phyloP scores from a whole-genome alignment of 2,329 filamentous ascomycete genomes.

The Cytospora piceae region DNA sequence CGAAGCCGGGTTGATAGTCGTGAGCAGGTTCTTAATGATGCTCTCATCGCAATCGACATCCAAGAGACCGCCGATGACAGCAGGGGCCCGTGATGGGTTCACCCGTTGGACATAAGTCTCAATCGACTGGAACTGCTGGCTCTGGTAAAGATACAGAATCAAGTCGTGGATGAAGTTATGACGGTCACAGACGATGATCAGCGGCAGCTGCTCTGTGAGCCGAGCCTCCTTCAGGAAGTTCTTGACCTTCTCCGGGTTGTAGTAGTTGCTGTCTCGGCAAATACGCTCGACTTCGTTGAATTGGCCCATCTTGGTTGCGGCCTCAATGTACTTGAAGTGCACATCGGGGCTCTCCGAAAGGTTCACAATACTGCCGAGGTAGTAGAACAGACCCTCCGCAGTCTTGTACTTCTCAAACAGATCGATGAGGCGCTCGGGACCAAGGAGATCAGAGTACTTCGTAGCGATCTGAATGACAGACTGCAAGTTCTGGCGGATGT shows the following conservation, averaged over 20 bases:
- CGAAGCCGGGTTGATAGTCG: constrained; percentile 79
- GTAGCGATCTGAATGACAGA: constrained; percentile 94
- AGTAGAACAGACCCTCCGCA: constrained; percentile 95
- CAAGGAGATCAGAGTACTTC: constrained; percentile 95
- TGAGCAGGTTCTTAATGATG: constrained; percentile 91
- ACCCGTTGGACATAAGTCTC: constrained; percentile 98
- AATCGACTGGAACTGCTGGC: constrained; percentile 98
- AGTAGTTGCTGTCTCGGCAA: constrained; percentile 88
- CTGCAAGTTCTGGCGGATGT: constrained; percentile 96
- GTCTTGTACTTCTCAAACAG: constrained; percentile 98
- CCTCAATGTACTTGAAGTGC: constrained; percentile 99
- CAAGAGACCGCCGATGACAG: constrained; percentile 88
- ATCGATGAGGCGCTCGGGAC: constrained; percentile 84
- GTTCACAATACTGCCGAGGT: constrained; percentile 97
- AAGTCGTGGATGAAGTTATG: constrained; percentile 98
- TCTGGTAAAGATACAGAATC: constrained; percentile 96
- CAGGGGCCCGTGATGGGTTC: constrained; percentile 87
- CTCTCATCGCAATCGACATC: constrained; percentile 97
- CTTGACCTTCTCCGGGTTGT: constrained; percentile 95
- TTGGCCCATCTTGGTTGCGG: constrained; percentile 90
- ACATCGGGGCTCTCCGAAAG: constrained; percentile 94
- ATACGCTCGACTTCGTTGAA: constrained; percentile 96
- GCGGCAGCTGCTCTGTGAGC: constrained; percentile 86
- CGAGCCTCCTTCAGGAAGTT: constrained; percentile 98
- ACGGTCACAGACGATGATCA: constrained; percentile 99